phyloP scores from a whole-genome alignment of 106 monocot genomes.

The Posidonia australis region DNA sequence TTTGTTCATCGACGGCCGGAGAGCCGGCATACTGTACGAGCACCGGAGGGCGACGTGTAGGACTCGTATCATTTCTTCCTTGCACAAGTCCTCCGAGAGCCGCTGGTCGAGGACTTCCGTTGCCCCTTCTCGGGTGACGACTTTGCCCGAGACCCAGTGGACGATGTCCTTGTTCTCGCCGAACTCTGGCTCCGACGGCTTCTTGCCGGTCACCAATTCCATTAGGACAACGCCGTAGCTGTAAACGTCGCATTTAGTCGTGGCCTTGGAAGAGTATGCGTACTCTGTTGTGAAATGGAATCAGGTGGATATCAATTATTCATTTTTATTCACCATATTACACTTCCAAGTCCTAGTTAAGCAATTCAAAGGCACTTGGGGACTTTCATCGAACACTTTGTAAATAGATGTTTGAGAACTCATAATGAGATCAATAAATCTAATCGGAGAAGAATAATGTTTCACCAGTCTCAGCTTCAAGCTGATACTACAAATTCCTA shows the following conservation, averaged over 20 bases:
- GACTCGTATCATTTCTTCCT: constrained; percentile 72
- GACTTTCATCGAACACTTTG: too few species aligned
- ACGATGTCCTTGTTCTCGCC: constrained; percentile 75
- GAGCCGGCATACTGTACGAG: constrained; percentile 46
- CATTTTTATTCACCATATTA: too few species aligned
- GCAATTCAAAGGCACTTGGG: too few species aligned
- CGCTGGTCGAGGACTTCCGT: constrained; percentile 55
- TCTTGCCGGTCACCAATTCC: constrained; percentile 89
- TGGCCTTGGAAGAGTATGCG: constrained; percentile 80
- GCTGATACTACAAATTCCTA: too few species aligned
- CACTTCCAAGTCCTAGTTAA: too few species aligned
- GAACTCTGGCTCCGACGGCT: constrained; percentile 69
- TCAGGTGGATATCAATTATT: too few species aligned
- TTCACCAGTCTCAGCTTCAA: too few species aligned
- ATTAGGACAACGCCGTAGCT: constrained; percentile 96
- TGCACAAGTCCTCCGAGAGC: constrained; percentile 35
- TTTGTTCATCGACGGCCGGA: constrained; percentile 82
- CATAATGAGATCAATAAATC: too few species aligned
- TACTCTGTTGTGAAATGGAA: constrained; percentile 56
- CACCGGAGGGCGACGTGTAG: constrained; percentile 62
- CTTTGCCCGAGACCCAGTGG: constrained; percentile 56
- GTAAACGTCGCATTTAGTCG: constrained; percentile 94
- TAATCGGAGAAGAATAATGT: too few species aligned
- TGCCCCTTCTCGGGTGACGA: constrained; percentile 34
- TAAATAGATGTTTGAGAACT: too few species aligned